These are phyloP conservation scores for Monosporozyma solicola DNA, from an alignment of 805 yeast genomes.

Conservation along the genomic window DNA sequence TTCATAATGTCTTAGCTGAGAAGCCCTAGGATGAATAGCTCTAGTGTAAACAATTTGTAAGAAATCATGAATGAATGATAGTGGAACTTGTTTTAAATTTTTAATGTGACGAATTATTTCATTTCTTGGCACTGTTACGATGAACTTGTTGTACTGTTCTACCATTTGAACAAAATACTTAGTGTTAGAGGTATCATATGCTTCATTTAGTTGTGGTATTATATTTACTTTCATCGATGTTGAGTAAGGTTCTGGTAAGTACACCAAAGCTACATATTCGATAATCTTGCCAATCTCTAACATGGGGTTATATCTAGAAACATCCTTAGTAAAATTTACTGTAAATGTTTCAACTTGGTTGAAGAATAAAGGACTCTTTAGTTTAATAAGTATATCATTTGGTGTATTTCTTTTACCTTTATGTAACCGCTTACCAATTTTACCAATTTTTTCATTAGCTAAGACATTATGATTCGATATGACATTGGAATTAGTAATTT, in stretches of 20 bases:
- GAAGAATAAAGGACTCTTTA: conserved; percentile 17
- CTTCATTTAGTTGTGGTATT: conserved; percentile 15
- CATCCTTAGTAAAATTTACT: conserved; percentile 14
- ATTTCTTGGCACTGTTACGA: conserved; percentile 31
- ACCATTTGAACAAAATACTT: conserved; percentile 29
- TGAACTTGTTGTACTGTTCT: conserved; percentile 36
- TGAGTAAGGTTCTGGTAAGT: conserved; percentile 16
- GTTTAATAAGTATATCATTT: conserved; percentile 5
- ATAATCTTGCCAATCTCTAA: conserved; percentile 26
- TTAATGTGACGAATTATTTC: conserved; percentile 28
- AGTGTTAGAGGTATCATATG: conserved; percentile 24
- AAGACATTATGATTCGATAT: not conserved
- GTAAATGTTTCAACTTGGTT: conserved; percentile 21
- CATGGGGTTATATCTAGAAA: conserved; percentile 24
- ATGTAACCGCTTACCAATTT: not conserved
- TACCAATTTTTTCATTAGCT: not conserved
- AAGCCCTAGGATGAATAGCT: conserved; percentile 66
- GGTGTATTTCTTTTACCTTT: not conserved
- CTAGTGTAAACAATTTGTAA: conserved; percentile 67
- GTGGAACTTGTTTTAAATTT: conserved; percentile 29
- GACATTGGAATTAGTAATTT: not conserved
- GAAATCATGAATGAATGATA: conserved; percentile 49
- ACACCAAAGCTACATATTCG: conserved; percentile 20
- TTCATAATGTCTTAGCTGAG: conserved; percentile 56
- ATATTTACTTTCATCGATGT: conserved; percentile 7